These are phyloP conservation scores for Endotrypanum monterogeii DNA, from an alignment of 208 protist genomes.

Conservation along the genomic window DNA sequence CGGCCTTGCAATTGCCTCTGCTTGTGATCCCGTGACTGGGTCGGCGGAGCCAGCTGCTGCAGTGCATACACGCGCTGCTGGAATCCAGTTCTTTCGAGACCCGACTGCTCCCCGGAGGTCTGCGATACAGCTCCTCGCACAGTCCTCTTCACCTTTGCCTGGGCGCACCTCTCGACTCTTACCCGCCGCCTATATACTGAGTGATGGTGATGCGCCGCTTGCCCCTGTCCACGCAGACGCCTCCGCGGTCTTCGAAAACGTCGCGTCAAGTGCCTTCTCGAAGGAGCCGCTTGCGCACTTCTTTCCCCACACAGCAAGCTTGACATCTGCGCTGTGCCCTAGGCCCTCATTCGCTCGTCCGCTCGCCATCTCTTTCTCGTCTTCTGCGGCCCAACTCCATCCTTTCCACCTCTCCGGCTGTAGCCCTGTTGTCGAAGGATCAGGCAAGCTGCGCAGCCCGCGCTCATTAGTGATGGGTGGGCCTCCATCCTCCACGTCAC, in stretches of 20 bases:
- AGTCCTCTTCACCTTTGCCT: not conserved
- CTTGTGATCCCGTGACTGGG: not conserved
- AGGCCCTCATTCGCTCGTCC: conserved; percentile 14
- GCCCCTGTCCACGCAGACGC: not conserved
- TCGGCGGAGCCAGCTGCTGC: not conserved
- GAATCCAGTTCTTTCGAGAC: conserved; percentile 33
- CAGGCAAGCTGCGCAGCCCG: not conserved
- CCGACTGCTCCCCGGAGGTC: conserved; percentile 18
- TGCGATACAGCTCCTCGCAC: conserved; percentile 8
- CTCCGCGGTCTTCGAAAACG: not conserved
- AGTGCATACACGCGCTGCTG: conserved; percentile 12
- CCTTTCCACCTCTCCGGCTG: not conserved
- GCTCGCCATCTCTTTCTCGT: not conserved
- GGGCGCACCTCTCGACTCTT: not conserved
- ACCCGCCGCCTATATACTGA: not conserved
- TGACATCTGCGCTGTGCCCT: conserved; percentile 3
- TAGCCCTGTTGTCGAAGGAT: not conserved
- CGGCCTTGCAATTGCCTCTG: conserved; percentile 11
- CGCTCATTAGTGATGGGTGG: not conserved
- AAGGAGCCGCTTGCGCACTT: not conserved
- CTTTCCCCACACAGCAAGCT: not conserved
- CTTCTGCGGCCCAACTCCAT: not conserved
- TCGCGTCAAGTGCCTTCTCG: conserved; percentile 6
- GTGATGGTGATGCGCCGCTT: not conserved
- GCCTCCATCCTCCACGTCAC: not conserved